These are phyloP conservation scores for Trichoderma sp. DNA, from an alignment of 2,329 filamentous ascomycete species.

Conservation along the genomic window DNA sequence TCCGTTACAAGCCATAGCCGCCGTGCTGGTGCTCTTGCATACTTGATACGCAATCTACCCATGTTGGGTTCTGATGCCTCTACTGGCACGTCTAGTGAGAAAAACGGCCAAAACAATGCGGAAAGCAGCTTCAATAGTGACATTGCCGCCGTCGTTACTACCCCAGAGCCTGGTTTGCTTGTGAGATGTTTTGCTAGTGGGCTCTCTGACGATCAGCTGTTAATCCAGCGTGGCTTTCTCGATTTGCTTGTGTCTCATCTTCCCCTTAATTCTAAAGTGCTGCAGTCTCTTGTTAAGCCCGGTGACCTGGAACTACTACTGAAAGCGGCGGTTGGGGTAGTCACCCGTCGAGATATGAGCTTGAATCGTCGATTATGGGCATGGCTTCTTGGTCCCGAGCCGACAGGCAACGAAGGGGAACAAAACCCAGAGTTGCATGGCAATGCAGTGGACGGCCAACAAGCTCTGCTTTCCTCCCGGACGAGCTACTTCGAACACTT, in stretches of 20 bases:
- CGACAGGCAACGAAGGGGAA: constrained; percentile 47
- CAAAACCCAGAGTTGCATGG: constrained; percentile 44
- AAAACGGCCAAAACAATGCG: constrained; percentile 3
- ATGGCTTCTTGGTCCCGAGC: constrained; percentile 85
- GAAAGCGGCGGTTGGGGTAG: constrained; percentile 79
- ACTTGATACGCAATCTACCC: constrained; percentile 75
- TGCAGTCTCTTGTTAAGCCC: constrained; percentile 70
- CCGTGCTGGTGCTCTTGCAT: constrained; percentile 82
- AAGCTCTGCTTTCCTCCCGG: constrained; percentile 51
- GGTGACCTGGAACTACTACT: constrained; percentile 79
- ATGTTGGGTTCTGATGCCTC: constrained; percentile 25
- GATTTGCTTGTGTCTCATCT: constrained; percentile 89
- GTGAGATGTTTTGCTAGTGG: constrained; percentile 91
- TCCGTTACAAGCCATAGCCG: constrained; percentile 85
- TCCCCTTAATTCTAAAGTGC: constrained; percentile 75
- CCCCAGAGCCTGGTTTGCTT: constrained; percentile 86
- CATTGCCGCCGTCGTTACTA: constrained; percentile 65
- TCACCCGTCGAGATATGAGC: constrained; percentile 91
- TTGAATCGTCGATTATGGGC: constrained; percentile 92
- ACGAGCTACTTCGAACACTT: constrained; percentile 81
- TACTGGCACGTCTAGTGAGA: constrained; percentile 11
- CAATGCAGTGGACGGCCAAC: constrained; percentile 41
- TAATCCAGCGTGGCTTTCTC: constrained; percentile 91
- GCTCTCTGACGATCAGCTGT: constrained; percentile 77
- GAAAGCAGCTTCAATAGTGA: constrained; percentile 43